Conservation (phyloP, 2,329 filamentous ascomycete genomes). For the Nigrospora osmanthi region DNA sequence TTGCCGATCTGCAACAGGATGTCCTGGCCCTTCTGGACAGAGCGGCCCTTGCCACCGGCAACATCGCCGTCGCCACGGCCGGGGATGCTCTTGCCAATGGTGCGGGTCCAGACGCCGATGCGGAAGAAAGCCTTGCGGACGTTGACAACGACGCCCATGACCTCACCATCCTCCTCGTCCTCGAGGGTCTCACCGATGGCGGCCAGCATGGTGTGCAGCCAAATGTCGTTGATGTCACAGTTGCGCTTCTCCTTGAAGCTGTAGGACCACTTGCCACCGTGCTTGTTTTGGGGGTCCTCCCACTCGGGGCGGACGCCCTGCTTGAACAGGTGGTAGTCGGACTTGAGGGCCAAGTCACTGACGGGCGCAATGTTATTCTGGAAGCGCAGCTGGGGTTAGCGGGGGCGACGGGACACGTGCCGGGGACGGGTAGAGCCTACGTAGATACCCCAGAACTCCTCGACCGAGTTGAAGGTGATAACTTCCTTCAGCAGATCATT, state of each 20-base stretch:
- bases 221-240: slow-evolving; percentile 88
- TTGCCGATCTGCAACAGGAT: slow-evolving; percentile 77
- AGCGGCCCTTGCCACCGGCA: slow-evolving; percentile 70
- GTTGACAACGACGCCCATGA: slow-evolving; percentile 99
- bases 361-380: slow-evolving; percentile 98
- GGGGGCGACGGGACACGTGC: neutral
- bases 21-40: slow-evolving; percentile 74
- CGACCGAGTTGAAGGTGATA: slow-evolving; percentile 96
- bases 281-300: slow-evolving; percentile 98
- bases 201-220: slow-evolving; percentile 94
- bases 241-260: slow-evolving; percentile 93
- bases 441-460: slow-evolving; percentile 99
- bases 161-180: slow-evolving; percentile 87
- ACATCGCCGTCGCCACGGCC: slow-evolving; percentile 66
- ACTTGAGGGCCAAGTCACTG: slow-evolving; percentile 92
- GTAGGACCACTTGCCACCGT: slow-evolving; percentile 98
- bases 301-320: slow-evolving; percentile 93
- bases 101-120: slow-evolving; percentile 95
- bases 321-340: slow-evolving; percentile 99
- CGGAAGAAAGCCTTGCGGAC: slow-evolving; percentile 98
- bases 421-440: slow-evolving; percentile 47
- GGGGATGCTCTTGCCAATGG: slow-evolving; percentile 76
- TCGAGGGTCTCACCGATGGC: slow-evolving; percentile 98
- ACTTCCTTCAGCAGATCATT: slow-evolving; percentile 97
- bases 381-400: slow-evolving; percentile 3